These are phyloP conservation scores for Pinus albicaulis DNA, from an alignment of 75 land plant species.

Conservation along the genomic window DNA sequence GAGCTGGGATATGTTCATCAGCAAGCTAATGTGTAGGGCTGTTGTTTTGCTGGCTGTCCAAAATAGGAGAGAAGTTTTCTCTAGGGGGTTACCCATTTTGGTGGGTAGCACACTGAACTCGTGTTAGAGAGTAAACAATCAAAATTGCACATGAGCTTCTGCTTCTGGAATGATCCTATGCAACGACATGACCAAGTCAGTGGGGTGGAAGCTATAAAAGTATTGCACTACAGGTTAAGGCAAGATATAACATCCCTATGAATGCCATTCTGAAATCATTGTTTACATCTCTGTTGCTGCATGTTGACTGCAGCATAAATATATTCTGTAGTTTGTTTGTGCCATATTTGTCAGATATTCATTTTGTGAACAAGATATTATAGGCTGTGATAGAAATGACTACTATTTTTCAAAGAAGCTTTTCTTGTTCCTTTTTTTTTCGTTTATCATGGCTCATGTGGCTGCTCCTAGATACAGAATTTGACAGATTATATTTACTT, in stretches of 20 bases:
- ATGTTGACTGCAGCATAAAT: neutral
- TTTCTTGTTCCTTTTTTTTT: neutral
- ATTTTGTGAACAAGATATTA: neutral
- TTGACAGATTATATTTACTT: neutral
- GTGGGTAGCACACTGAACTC: no score
- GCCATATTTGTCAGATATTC: neutral
- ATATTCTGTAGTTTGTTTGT: neutral
- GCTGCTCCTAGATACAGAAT: neutral
- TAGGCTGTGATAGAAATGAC: neutral
- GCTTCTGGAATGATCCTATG: neutral
- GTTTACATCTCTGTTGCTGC: neutral
- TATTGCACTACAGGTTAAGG: no score
- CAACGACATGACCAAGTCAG: neutral
- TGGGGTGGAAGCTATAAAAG: no score
- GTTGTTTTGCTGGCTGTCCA: no score
- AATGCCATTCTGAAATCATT: neutral
- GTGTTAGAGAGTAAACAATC: no score
- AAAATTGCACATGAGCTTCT: neutral
- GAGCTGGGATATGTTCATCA: no score
- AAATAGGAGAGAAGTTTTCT: no score
- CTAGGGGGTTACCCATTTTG: no score
- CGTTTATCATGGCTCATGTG: neutral
- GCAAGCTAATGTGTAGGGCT: no score
- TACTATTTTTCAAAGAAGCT: neutral
- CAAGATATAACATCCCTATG: neutral